phyloP scores from a whole-genome alignment of 495 filamentous ascomycete species.

The Elaphomyces granulatus region DNA sequence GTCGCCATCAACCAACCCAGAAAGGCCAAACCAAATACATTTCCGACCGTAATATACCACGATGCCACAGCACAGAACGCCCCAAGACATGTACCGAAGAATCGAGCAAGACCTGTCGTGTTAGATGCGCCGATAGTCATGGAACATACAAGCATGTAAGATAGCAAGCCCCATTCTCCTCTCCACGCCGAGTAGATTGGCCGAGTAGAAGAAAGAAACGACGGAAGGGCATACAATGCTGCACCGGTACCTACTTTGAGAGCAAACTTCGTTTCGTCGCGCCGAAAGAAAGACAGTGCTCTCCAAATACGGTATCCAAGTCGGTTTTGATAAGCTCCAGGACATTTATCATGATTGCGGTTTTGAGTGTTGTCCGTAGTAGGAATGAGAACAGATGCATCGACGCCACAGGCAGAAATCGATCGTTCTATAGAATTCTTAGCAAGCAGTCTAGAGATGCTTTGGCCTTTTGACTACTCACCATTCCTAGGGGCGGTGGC shows the following conservation, averaged over 20 bases:
- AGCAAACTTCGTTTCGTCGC: constrained; percentile 63
- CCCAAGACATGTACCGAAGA: constrained; percentile 77
- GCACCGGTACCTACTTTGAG: constrained; percentile 88
- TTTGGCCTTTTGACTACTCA: constrained; percentile 3
- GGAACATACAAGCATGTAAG: constrained; percentile 95
- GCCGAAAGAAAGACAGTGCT: constrained; percentile 40
- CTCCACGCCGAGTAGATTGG: constrained; percentile 78
- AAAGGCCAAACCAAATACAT: constrained; percentile 56
- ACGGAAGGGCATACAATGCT: constrained; percentile 68
- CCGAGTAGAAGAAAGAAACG: constrained; percentile 65
- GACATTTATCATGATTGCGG: neutral
- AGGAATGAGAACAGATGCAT: neutral
- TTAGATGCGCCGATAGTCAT: constrained; percentile 96
- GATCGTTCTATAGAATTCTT: neutral
- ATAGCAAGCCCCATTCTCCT: constrained; percentile 91
- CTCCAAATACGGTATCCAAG: constrained; percentile 44
- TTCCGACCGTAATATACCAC: constrained; percentile 61
- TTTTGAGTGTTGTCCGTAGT: neutral
- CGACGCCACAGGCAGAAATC: neutral
- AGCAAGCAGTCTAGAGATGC: neutral
- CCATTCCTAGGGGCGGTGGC: constrained; percentile 5
- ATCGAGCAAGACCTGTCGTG: constrained; percentile 73
- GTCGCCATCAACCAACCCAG: constrained; percentile 69
- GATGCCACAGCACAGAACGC: constrained; percentile 57
- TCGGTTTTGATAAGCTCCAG: constrained; percentile 6